Percentiles rank a stretch among this genome's conserved stretches.
Conservation (phyloP, 257 asterid genomes). For the Solanum gandarillasii region DNA sequence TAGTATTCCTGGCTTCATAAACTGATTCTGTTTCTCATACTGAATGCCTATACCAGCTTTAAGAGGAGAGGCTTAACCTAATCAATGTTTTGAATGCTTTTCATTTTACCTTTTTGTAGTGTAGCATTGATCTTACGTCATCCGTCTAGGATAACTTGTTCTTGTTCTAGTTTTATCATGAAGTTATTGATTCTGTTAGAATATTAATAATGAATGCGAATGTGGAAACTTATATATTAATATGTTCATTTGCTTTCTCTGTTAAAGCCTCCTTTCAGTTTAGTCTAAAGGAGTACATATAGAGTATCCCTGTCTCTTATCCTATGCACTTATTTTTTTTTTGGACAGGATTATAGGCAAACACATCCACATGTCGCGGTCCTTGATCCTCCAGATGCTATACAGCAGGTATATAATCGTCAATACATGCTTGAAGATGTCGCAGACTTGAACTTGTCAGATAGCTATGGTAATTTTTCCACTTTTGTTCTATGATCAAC, state of each 20-base stretch:
- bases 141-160: no score
- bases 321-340: neutral
- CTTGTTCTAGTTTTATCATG: neutral
- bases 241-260: neutral
- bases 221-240: neutral
- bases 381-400: constrained; percentile 97
- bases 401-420: constrained; percentile 70
- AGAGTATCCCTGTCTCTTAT: neutral
- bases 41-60: no score
- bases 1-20: no score
- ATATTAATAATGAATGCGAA: neutral
- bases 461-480: constrained; percentile 48
- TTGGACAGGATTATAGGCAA: constrained; percentile 61
- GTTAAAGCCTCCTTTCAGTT: neutral
- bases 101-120: no score
- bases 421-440: constrained; percentile 97
- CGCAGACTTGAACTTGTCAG: constrained; percentile 70
- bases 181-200: neutral
- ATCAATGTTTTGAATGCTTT: no score
- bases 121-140: no score
- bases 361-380: constrained; percentile 93
- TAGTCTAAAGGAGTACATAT: neutral
- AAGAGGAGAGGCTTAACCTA: no score
- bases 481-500: neutral
- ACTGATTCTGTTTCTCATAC: no score